Percentiles rank a stretch among this genome's conserved stretches.
These are phyloP conservation scores for Pyrus bretschneideri DNA, from an alignment of 306 rosid species.

Conservation along the genomic window DNA sequence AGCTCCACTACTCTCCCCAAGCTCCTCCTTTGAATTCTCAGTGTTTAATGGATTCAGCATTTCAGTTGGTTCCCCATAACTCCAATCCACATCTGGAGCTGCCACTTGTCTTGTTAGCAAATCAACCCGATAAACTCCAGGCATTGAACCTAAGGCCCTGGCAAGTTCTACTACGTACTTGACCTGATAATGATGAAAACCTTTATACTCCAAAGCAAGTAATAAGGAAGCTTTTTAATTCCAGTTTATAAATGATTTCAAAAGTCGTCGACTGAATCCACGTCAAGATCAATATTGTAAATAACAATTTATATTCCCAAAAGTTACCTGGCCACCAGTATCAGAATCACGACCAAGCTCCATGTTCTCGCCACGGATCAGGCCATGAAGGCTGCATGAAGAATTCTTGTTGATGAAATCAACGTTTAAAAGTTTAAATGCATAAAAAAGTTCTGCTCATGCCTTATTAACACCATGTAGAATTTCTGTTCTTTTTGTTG, in stretches of 20 bases:
- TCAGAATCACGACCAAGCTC: conserved; percentile 68
- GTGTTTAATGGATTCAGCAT: conserved; percentile 36
- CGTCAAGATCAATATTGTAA: neutral
- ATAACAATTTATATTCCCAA: neutral
- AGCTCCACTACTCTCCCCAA: conserved; percentile 50
- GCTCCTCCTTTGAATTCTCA: conserved; percentile 25
- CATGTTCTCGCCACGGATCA: conserved; percentile 57
- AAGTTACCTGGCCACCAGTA: conserved; percentile 56
- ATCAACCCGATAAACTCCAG: conserved; percentile 59
- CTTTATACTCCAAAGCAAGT: conserved; percentile 11
- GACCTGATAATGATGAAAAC: conserved; percentile 23
- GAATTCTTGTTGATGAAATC: conserved; percentile 17
- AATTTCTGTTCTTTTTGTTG: conserved; percentile 48
- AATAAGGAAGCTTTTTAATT: neutral
- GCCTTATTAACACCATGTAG: conserved; percentile 50
- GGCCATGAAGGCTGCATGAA: conserved; percentile 53
- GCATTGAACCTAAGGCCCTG: conserved; percentile 52
- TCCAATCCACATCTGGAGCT: conserved; percentile 54
- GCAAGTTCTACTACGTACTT: conserved; percentile 59
- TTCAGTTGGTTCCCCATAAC: conserved; percentile 58
- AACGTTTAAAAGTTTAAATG: neutral
- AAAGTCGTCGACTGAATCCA: neutral
- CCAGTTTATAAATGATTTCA: neutral
- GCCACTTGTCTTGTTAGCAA: conserved; percentile 51
- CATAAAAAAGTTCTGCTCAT: conserved; percentile 12